Evolutionary conservation across 2,329 filamentous ascomycete genomes (phyloP), one percentile per base, ranked within the genome.

Genomic region (Trichoderma lentiforme): DNA sequence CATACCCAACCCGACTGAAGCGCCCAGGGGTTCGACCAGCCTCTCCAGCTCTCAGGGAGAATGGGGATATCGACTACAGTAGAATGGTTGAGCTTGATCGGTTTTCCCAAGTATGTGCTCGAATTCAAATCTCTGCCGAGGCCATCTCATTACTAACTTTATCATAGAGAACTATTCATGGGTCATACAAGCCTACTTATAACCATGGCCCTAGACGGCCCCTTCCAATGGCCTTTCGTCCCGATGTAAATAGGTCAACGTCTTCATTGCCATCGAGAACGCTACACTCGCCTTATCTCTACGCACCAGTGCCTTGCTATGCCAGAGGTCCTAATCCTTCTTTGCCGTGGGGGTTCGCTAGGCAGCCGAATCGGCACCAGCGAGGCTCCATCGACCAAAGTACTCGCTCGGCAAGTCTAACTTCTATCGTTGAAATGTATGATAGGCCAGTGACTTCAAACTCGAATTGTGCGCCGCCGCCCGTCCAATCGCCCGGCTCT

Each of bases 1-100:
- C 86, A 26, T 89, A 90, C 72, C 87, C 88, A 30, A 85, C 87
- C 60, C 85, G 88, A 21, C 79, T 89, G 39, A 88, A 84, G 76
- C 84, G 88, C 24, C 87, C 86, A 21, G 86, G 86, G 4, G 80
- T 86, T 47, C 82, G 84, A 56, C 82, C 86, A 58, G 80, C 83
- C 32, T 88, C 86, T 14, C 86, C 86, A 15, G 84, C 85, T 61
- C 76, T 86, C 67, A 84, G 84, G 6, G 84, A 86, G 72, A 83
- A 82, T 73, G 85, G 85, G 8, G 77, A 75, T 60, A 77, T 86
- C 65, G 85, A 87, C 75, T 86, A 86, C 76, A 84, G 81, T 73
- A 84, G 82, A 73, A 87, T 86, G 84, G 80, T 84, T 70, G 85
- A 85, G 74, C 83, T 86, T 77, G 83, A 87, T 73, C 82, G 85